Evolutionary conservation across 2,329 filamentous ascomycete genomes (phyloP).

Genomic region (Aspergillus udagawae): DNA sequence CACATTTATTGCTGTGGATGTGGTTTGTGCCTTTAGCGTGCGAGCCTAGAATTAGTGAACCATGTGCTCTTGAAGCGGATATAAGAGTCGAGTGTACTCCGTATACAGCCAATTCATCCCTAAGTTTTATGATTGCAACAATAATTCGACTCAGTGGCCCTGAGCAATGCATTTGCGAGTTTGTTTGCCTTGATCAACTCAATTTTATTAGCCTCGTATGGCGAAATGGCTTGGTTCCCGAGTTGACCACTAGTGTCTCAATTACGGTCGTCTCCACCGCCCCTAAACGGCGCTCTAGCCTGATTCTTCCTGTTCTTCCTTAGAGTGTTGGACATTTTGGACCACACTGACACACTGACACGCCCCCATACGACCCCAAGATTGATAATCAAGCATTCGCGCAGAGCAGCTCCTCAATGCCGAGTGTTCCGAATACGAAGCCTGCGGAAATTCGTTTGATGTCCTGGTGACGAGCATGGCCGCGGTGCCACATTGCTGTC

Average conservation of each 20-base stretch:
- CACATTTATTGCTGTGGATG: not conserved
- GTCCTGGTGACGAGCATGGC: slow-evolving; percentile 25
- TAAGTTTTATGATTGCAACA: not conserved
- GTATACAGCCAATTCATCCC: not conserved
- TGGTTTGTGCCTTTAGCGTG: not conserved
- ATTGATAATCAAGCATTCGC: not conserved
- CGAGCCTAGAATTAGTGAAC: not conserved
- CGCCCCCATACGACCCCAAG: not conserved
- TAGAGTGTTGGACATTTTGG: not conserved
- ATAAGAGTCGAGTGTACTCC: not conserved
- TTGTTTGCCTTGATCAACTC: not conserved
- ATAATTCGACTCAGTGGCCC: too few relatives aligned
- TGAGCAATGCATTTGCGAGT: too few relatives aligned
- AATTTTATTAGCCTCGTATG: not conserved
- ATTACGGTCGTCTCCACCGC: too few relatives aligned
- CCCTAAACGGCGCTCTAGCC: not conserved
- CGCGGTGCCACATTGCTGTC: slow-evolving; percentile 30
- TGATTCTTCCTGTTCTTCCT: not conserved
- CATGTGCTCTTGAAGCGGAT: not conserved
- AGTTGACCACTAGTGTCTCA: not conserved
- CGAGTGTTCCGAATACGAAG: slow-evolving; percentile 6
- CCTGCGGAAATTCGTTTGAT: slow-evolving; percentile 6
- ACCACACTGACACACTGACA: not conserved
- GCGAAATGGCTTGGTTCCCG: not conserved
- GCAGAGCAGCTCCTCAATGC: slow-evolving; percentile 6